A percentile compares a stretch with the other conserved stretches of the same genome.
Evolutionary conservation across 495 filamentous ascomycete genomes (phyloP).

Genomic region (Hypoxylon perforatum): DNA sequence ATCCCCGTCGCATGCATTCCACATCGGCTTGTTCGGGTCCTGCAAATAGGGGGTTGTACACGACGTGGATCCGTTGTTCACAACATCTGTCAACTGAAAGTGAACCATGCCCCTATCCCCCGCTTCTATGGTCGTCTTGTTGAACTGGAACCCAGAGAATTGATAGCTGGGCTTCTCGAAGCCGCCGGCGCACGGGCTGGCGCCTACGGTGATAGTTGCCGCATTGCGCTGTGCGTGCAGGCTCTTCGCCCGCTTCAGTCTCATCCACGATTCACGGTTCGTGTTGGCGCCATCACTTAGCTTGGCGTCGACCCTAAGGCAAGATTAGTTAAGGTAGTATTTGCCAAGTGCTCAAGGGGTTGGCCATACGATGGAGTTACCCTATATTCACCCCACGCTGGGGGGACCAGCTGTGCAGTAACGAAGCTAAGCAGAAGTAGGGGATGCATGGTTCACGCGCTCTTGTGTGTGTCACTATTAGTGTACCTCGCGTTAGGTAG

Average conservation of each 20-base stretch:
- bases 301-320: background rate
- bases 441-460: constrained; percentile 3
- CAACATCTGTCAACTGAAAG: constrained; percentile 23
- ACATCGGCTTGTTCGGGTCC: constrained; percentile 22
- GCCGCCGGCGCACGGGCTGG: constrained; percentile 19
- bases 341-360: background rate
- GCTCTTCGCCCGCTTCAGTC: background rate
- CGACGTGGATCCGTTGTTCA: constrained; percentile 17
- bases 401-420: constrained; percentile 10
- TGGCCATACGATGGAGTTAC: constrained; percentile 6
- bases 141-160: constrained; percentile 34
- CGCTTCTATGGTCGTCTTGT: constrained; percentile 16
- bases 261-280: background rate
- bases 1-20: constrained; percentile 22
- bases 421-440: background rate
- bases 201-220: background rate
- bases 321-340: constrained; percentile 1
- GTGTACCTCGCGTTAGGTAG: background rate
- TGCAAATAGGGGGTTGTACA: constrained; percentile 40
- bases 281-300: too few relatives aligned
- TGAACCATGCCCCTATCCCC: constrained; percentile 27
- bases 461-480: background rate
- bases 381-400: background rate
- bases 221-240: background rate
- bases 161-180: constrained; percentile 31